Base-by-base conservation (phyloP, 2,329 filamentous ascomycete genomes). In the Hypoxylon sp. region DNA sequence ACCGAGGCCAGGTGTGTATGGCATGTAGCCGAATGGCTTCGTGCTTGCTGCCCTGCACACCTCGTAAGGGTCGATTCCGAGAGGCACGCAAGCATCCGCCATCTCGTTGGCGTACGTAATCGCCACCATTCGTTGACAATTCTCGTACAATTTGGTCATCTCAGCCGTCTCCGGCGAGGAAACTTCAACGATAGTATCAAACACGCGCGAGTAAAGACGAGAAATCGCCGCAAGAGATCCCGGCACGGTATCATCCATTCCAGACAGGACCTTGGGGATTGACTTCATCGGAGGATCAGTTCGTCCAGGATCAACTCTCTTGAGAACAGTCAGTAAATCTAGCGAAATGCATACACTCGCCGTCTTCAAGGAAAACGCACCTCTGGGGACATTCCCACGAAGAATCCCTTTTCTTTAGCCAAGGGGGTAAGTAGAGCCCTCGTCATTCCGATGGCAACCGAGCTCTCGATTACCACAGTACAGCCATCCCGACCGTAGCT, bases 71-170 rank as follows among this genome's bases (percentile, higher is more conserved):
- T 81, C 73, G 35, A 82, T 79, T 16, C 62, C 69, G 35, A 76
- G 71, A 0, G 65, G 52, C 5, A 64, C 43, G 44, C 78, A 81
- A 5, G 79, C 78, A 55, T 82, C 77, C 1, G 78, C 78, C 76
- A 82, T 81, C 54, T 82, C 79, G 57, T 82, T 82, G 47, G 74
- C 78, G 47, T 78, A 82, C 0, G 79, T 78, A 23, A 81, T 79
- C 59, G 73, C 73, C 8, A 82, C 68, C 75, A 80, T 81, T 2
- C 79, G 72, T 61, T 82, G 78, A 60, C 80, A 83, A 61, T 82
- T 83, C 52, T 82, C 79, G 60, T 81, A 83, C 8, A 83, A 67
- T 66, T 83, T 83, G 55, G 75, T 78, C 77, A 82, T 81, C 64
- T 82, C 80, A 1, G 80, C 80, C 1, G 81, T 78, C 59, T 83